Conservation (phyloP, 2,329 filamentous ascomycete genomes). For the Penicillium sp. region DNA sequence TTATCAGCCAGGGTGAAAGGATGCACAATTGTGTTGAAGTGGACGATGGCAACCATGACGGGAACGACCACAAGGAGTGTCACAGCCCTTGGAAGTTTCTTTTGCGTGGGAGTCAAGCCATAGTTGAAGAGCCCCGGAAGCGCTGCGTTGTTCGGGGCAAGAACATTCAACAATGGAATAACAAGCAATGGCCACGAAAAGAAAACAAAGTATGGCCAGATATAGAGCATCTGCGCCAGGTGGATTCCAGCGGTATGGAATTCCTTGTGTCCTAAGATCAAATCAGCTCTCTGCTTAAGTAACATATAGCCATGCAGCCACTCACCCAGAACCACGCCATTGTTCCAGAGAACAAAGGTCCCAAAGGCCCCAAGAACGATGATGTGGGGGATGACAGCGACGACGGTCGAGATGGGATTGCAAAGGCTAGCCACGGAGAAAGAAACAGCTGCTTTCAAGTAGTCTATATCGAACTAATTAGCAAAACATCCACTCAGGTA, state of each 20-base stretch:
- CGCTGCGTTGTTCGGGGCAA: slow-evolving; percentile 27
- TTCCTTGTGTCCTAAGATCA: slow-evolving; percentile 71
- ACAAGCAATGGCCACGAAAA: slow-evolving; percentile 77
- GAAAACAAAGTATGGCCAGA: slow-evolving; percentile 84
- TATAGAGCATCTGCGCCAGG: slow-evolving; percentile 86
- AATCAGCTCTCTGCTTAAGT: neutral
- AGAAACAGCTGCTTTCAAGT: slow-evolving; percentile 53
- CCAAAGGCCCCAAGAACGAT: slow-evolving; percentile 62
- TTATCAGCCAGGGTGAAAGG: slow-evolving; percentile 96
- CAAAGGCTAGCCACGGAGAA: slow-evolving; percentile 53
- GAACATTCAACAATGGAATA: slow-evolving; percentile 46
- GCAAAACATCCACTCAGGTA: slow-evolving; percentile 1
- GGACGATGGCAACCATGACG: slow-evolving; percentile 51
- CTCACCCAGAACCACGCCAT: slow-evolving; percentile 80
- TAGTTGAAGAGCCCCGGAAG: slow-evolving; percentile 34
- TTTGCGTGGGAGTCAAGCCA: slow-evolving; percentile 29
- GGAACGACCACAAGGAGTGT: slow-evolving; percentile 35
- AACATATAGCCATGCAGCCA: neutral
- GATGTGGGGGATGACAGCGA: slow-evolving; percentile 49
- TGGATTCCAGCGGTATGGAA: slow-evolving; percentile 90
- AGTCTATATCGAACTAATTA: slow-evolving; percentile 38
- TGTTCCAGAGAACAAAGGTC: slow-evolving; percentile 77
- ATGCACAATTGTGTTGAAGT: slow-evolving; percentile 86
- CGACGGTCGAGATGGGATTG: slow-evolving; percentile 38
- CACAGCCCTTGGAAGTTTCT: slow-evolving; percentile 36